Percentiles rank a stretch among this genome's conserved stretches.
These are phyloP conservation scores for Boechera stricta DNA, from an alignment of 345 rosid species.

Conservation along the genomic window DNA sequence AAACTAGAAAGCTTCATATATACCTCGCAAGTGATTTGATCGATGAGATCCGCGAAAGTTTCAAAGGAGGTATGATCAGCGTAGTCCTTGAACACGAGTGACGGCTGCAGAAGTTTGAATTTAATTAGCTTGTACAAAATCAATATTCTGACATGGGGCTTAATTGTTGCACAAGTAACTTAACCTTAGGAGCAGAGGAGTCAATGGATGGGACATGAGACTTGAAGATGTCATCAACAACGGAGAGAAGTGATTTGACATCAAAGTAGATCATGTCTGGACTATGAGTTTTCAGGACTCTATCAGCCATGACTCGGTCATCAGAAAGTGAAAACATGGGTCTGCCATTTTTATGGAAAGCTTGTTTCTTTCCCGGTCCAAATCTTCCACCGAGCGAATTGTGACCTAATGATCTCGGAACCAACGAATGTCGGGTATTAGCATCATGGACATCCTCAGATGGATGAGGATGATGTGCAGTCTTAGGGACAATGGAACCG, in stretches of 20 bases:
- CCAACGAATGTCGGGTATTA: slow-evolving; percentile 33
- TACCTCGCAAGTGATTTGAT: slow-evolving; percentile 75
- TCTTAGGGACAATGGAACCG: slow-evolving; percentile 30
- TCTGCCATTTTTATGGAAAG: slow-evolving; percentile 51
- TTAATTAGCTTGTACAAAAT: slow-evolving; percentile 19
- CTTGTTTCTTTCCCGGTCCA: slow-evolving; percentile 46
- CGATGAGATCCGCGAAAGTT: slow-evolving; percentile 59
- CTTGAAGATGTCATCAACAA: slow-evolving; percentile 73
- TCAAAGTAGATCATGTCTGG: slow-evolving; percentile 68
- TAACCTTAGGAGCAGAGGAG: slow-evolving; percentile 46
- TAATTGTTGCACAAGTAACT: slow-evolving; percentile 17
- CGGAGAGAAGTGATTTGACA: slow-evolving; percentile 63
- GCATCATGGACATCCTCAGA: slow-evolving; percentile 31
- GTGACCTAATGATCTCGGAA: slow-evolving; percentile 35
- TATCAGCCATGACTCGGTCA: slow-evolving; percentile 64
- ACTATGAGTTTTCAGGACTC: slow-evolving; percentile 60
- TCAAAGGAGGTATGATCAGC: slow-evolving; percentile 59
- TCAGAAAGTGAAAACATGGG: slow-evolving; percentile 57
- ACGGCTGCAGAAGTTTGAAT: slow-evolving; percentile 34
- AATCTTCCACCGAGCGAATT: slow-evolving; percentile 44
- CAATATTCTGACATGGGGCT: slow-evolving; percentile 31
- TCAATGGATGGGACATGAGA: slow-evolving; percentile 53
- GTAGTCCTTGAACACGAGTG: slow-evolving; percentile 44
- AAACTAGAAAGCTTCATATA: slow-evolving; percentile 10
- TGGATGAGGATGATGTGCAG: slow-evolving; percentile 32